These are phyloP conservation scores for Colletotrichum caudatum DNA, from an alignment of 2,329 filamentous ascomycete genomes.

Conservation along the genomic window DNA sequence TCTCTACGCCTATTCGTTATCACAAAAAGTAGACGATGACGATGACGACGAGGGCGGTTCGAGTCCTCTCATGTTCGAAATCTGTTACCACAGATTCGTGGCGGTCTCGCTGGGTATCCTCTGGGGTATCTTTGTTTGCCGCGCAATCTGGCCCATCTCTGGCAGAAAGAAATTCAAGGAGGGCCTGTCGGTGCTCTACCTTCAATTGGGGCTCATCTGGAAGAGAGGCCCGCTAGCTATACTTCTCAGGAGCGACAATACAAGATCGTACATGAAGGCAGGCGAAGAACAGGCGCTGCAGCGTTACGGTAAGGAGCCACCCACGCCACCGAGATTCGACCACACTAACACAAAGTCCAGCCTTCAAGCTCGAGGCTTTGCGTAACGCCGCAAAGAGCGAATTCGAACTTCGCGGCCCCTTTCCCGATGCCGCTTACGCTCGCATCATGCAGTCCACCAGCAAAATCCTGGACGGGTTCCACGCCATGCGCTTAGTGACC, in stretches of 20 bases:
- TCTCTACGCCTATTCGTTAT: conserved; percentile 92
- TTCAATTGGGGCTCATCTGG: conserved; percentile 97
- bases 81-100: conserved; percentile 87
- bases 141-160: conserved; percentile 93
- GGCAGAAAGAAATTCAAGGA: conserved; percentile 89
- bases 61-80: conserved; percentile 86
- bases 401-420: conserved; percentile 89
- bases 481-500: conserved; percentile 95
- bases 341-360: conserved; percentile 46
- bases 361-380: conserved; percentile 78
- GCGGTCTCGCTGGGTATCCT: conserved; percentile 88
- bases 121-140: conserved; percentile 92
- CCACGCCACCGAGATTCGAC: background rate
- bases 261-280: conserved; percentile 83
- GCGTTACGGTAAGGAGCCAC: conserved; percentile 67
- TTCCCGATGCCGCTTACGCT: conserved; percentile 79
- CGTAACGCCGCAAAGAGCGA: conserved; percentile 82
- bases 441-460: conserved; percentile 84
- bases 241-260: conserved; percentile 70
- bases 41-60: conserved; percentile 90
- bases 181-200: conserved; percentile 88
- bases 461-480: conserved; percentile 91
- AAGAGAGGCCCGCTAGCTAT: conserved; percentile 88
- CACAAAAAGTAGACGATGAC: conserved; percentile 81
- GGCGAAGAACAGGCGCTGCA: conserved; percentile 89